Base-by-base conservation (phyloP, 768 basidiomycete genomes). In the Asterophora parasitica region DNA sequence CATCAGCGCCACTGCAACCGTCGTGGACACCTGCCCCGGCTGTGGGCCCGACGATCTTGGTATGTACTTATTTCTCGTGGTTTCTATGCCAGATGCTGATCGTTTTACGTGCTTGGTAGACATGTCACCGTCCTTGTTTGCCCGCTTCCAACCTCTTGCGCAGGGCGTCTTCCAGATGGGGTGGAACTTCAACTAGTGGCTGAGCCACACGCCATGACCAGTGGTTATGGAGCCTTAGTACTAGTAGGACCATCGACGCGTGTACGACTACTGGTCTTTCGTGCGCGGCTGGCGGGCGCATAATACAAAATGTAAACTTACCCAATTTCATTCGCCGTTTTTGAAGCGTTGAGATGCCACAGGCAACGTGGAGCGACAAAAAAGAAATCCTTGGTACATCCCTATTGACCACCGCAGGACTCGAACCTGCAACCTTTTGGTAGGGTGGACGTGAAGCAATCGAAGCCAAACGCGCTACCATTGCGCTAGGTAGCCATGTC, bases 391-490 rank as follows among this genome's bases (percentile, higher is more conserved):
- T n/a, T n/a, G n/a, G n/a, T n/a, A n/a, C n/a, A n/a, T n/a, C n/a
- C n/a, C 6, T 30, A 30, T 61, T 85, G 85, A 88, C 81, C 82
- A 85, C 53, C 53, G 49, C 53, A 54, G 53, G 53, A 53, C 52
- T 89, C 85, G 87, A 88, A 89, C 88, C 87, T 88, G 85, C 87
- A 88, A 83, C 87, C 88, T 88, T 85, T 87, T 88, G 87, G 85
- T 89, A 13, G 36, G 36, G n/a, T 37, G 15, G 19, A 51, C 34
- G 34, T 35, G 12, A 35, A 74, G 81, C 81, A 59, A 78, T 86
- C 85, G 86, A 88, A 88, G 85, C 85, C 85, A 88, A 86, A 88
- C 85, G 86, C 86, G 86, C 85, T 88, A 86, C 85, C 85, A 88
- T 88, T 88, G 86, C 84, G 86, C 86, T 72, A 88, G 83, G 83